These are phyloP conservation scores for Xylariaceae sp. DNA, from an alignment of 2,329 filamentous ascomycete species.

Conservation along the genomic window DNA sequence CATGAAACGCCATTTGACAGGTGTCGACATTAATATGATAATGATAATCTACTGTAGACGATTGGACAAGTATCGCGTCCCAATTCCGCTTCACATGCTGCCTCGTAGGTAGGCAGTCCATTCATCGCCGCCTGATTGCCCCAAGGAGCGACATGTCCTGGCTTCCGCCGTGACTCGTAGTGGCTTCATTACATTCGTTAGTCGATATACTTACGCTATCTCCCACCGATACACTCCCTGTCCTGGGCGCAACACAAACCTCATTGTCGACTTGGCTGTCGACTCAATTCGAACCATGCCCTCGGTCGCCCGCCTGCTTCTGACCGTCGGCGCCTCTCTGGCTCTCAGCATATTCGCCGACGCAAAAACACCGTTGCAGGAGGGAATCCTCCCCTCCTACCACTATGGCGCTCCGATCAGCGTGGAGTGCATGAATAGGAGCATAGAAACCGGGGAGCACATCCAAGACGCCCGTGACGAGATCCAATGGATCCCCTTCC, in stretches of 20 bases:
- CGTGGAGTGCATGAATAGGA: slow-evolving; percentile 72
- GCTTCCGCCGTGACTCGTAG: slow-evolving; percentile 3
- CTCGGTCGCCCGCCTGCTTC: slow-evolving; percentile 17
- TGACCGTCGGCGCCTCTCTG: slow-evolving; percentile 17
- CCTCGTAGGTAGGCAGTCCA: background rate
- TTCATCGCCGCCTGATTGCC: background rate
- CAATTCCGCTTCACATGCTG: background rate
- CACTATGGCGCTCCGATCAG: slow-evolving; percentile 65
- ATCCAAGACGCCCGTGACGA: slow-evolving; percentile 78
- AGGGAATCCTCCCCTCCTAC: slow-evolving; percentile 56
- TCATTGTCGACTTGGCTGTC: background rate
- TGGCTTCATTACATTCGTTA: no score
- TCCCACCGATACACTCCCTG: slow-evolving; percentile 13
- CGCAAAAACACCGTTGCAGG: slow-evolving; percentile 26
- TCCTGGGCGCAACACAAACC: slow-evolving; percentile 9
- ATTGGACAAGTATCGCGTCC: background rate
- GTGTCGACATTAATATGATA: slow-evolving; percentile 11
- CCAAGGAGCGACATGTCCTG: slow-evolving; percentile 9
- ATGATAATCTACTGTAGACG: background rate
- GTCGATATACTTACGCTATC: background rate
- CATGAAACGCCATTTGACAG: slow-evolving; percentile 16
- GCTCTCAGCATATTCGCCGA: slow-evolving; percentile 11
- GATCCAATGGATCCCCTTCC: slow-evolving; percentile 90
- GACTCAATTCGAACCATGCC: slow-evolving; percentile 20
- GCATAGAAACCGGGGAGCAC: slow-evolving; percentile 82